Evolutionary conservation across 2,329 filamentous ascomycete genomes (phyloP).

Genomic region (Aspergillus amoenus): DNA sequence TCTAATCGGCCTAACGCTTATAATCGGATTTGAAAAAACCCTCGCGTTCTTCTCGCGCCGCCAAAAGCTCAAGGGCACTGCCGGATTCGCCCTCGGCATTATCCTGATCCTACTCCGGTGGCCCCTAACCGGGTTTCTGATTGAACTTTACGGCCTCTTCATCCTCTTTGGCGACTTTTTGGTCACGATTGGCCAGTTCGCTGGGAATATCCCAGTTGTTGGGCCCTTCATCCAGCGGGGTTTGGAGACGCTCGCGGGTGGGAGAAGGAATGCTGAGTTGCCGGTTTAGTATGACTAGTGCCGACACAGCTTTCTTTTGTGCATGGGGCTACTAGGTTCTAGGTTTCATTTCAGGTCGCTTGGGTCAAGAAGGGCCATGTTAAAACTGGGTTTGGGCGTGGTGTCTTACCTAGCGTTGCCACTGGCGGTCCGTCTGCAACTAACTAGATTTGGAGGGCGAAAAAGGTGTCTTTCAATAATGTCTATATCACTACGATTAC

Average conservation of each 20-base stretch:
- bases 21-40: conserved; percentile 90
- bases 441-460: background rate
- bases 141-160: conserved; percentile 91
- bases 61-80: conserved; percentile 89
- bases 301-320: background rate
- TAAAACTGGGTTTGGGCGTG: background rate
- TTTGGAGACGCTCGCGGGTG: conserved; percentile 69
- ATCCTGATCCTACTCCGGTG: conserved; percentile 83
- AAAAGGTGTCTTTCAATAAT: background rate
- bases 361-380: background rate
- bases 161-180: conserved; percentile 96
- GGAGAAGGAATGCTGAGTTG: conserved; percentile 71
- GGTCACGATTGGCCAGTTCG: conserved; percentile 85
- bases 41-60: conserved; percentile 89
- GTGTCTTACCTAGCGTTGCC: background rate
- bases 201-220: conserved; percentile 77
- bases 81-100: conserved; percentile 81
- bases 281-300: conserved; percentile 28
- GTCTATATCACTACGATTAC: conserved; percentile 6
- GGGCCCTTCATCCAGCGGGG: conserved; percentile 79
- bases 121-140: conserved; percentile 84
- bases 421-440: background rate
- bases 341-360: background rate
- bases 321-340: background rate
- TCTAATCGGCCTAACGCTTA: conserved; percentile 91